These are phyloP conservation scores for Takakia lepidozioides DNA, from an alignment of 225 moss, liverwort and hornwort genomes.

Conservation along the genomic window DNA sequence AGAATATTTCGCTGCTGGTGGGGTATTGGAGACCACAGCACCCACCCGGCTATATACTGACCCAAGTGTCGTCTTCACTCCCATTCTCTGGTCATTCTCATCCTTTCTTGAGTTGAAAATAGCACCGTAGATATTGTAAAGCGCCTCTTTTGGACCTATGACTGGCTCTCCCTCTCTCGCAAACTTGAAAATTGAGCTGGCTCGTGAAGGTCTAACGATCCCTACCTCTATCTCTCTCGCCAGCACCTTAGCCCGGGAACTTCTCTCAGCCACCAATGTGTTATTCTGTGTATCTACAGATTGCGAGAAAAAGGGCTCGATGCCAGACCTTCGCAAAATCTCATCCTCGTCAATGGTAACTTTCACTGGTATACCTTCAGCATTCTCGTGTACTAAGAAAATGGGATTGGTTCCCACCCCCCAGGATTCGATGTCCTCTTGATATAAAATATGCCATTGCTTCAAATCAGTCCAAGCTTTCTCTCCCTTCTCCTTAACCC, in stretches of 20 bases:
- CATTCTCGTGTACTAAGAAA: constrained; percentile 28
- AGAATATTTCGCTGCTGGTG: constrained; percentile 30
- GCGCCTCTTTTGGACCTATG: no score
- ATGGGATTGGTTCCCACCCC: constrained; percentile 39
- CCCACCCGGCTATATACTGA: constrained; percentile 20
- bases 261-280: constrained; percentile 12
- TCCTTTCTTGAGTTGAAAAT: constrained; percentile 6
- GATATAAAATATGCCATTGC: constrained; percentile 34
- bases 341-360: constrained; percentile 37
- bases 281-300: constrained; percentile 12
- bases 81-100: constrained; percentile 22
- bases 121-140: no score
- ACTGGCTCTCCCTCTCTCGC: constrained; percentile 6
- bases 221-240: constrained; percentile 33
- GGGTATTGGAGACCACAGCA: constrained; percentile 15
- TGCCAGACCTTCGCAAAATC: constrained; percentile 24
- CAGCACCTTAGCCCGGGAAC: constrained; percentile 17
- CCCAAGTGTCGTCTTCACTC: constrained; percentile 33
- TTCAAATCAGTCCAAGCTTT: constrained; percentile 27
- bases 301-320: constrained; percentile 11
- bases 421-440: constrained; percentile 30
- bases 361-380: constrained; percentile 15
- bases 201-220: constrained; percentile 15
- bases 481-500: constrained; percentile 7
- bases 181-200: constrained; percentile 32